Conservation (phyloP, 345 rosid genomes). For the Aquilaria yunnanensis region DNA sequence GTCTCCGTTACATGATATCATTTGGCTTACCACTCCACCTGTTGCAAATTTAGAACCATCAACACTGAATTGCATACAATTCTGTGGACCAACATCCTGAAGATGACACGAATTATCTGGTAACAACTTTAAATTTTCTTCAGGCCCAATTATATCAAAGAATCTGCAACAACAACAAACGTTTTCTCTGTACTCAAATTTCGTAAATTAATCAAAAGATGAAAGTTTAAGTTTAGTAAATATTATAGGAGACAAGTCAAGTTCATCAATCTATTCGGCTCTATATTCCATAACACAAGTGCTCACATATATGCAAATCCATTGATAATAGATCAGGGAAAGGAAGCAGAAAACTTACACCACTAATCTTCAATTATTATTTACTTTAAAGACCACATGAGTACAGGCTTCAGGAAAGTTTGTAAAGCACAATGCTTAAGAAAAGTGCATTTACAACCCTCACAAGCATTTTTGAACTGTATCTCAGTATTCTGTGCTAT, state of each 20-base stretch:
- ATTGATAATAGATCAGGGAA: no score
- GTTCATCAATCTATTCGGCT: no score
- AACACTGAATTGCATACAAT: constrained; percentile 78
- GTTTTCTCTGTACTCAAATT: constrained; percentile 3
- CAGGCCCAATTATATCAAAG: constrained; percentile 57
- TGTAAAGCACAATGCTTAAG: no score
- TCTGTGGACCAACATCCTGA: constrained; percentile 60
- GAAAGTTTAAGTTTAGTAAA: not conserved
- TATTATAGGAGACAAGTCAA: not conserved
- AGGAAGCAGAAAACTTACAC: not conserved
- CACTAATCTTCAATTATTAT: no score
- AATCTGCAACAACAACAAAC: constrained; percentile 41
- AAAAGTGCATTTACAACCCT: no score
- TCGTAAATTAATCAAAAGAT: not conserved
- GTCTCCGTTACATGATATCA: no score
- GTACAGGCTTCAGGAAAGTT: no score
- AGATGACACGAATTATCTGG: constrained; percentile 57
- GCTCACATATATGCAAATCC: no score
- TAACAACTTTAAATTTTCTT: constrained; percentile 37
- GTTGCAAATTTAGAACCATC: constrained; percentile 86
- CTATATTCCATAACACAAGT: no score
- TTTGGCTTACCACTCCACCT: constrained; percentile 76
- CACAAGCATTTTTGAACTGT: no score
- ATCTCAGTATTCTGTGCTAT: no score
- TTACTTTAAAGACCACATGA: no score